phyloP scores from a whole-genome alignment of 495 filamentous ascomycete genomes.

The Aspergillus wentii region DNA sequence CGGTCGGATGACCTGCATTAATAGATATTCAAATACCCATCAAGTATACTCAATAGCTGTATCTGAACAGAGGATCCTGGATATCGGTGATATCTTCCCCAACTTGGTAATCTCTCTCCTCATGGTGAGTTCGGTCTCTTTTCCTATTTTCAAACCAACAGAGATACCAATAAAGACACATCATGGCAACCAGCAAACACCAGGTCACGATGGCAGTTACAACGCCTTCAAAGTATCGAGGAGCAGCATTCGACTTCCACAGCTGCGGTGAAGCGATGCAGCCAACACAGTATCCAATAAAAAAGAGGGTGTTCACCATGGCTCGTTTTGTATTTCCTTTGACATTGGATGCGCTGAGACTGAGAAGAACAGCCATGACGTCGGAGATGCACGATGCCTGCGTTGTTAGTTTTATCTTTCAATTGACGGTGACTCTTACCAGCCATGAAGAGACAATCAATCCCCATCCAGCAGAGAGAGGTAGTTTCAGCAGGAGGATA shows the following conservation, averaged over 20 bases:
- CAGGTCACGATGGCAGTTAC: slow-evolving; percentile 25
- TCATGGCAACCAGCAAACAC: slow-evolving; percentile 17
- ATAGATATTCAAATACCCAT: too few relatives aligned
- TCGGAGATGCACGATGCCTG: slow-evolving; percentile 32
- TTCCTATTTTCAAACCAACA: slow-evolving; percentile 3
- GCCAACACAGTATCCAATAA: slow-evolving; percentile 32
- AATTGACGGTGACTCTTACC: slow-evolving; percentile 12
- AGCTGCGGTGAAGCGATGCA: slow-evolving; percentile 27
- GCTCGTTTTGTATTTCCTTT: slow-evolving; percentile 62
- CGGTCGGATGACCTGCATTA: too few relatives aligned
- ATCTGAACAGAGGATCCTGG: not conserved
- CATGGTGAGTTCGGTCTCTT: not conserved
- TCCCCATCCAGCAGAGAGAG: slow-evolving; percentile 22
- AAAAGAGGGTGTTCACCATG: slow-evolving; percentile 35
- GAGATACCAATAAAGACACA: slow-evolving; percentile 18
- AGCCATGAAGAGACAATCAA: slow-evolving; percentile 30
- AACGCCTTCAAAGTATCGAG: slow-evolving; percentile 21
- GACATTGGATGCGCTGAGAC: slow-evolving; percentile 50
- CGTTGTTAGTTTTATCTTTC: not conserved
- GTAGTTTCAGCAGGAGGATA: slow-evolving; percentile 25
- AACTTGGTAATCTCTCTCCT: not conserved
- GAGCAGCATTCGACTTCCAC: slow-evolving; percentile 18
- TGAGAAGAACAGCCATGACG: slow-evolving; percentile 49
- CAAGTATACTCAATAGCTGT: not conserved
- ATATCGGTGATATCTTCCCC: not conserved